Conservation (phyloP, 371 early-diverging fungal genomes). For the Cokeromyces recurvatus region DNA sequence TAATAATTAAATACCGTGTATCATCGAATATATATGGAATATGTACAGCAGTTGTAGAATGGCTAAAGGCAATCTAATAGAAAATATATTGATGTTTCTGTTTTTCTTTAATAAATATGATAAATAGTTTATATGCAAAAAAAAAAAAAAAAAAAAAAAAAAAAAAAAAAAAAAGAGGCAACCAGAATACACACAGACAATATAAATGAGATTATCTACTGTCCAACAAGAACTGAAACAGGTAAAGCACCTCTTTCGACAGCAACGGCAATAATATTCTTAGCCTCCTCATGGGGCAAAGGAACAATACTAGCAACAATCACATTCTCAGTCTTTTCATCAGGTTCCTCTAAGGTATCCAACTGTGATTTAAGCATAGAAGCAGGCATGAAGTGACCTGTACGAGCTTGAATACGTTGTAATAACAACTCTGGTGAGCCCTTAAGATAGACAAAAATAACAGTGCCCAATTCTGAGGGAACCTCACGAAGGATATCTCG, state of each 20-base stretch:
- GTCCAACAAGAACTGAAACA: no score
- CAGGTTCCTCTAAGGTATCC: constrained; percentile 57
- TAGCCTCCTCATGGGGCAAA: constrained; percentile 9
- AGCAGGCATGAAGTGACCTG: constrained; percentile 53
- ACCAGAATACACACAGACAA: no score
- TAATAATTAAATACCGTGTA: no score
- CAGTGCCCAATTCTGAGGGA: constrained; percentile 19
- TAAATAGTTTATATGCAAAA: no score
- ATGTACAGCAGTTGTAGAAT: no score
- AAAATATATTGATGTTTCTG: no score
- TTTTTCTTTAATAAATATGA: no score
- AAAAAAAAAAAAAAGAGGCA: no score
- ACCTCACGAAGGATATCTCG: constrained; percentile 53
- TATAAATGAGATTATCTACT: no score
- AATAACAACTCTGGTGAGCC: constrained; percentile 42
- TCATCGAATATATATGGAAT: no score
- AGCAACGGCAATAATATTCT: constrained; percentile 8
- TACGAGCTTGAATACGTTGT: constrained; percentile 40
- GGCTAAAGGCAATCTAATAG: no score
- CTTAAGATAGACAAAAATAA: constrained; percentile 60
- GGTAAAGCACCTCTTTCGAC: constrained; percentile 9
- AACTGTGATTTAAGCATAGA: constrained; percentile 58
- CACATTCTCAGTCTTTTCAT: constrained; percentile 40
- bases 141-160: no score
- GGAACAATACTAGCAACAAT: constrained; percentile 35